Evolutionary conservation across 148 eudicot species (phyloP).

Genomic region (Vaccinium corymbosum): DNA sequence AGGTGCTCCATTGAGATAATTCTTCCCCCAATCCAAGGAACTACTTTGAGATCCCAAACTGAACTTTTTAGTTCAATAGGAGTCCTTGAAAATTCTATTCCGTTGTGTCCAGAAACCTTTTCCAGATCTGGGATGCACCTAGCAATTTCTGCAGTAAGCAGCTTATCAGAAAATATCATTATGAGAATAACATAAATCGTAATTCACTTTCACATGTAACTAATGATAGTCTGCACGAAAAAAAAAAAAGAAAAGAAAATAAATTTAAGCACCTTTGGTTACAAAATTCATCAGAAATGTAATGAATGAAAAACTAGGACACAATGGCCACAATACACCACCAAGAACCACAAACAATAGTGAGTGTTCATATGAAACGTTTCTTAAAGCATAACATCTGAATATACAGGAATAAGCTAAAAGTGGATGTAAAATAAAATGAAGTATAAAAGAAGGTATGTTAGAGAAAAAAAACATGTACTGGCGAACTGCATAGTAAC

Average conservation of each 20-base stretch:
- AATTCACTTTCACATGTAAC: not conserved
- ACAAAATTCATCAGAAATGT: not conserved
- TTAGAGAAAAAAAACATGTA: not conserved
- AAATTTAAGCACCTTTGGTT: not conserved
- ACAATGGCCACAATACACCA: not conserved
- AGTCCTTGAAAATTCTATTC: constrained; percentile 69
- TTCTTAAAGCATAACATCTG: not conserved
- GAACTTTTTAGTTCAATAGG: constrained; percentile 78
- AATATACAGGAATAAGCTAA: not conserved
- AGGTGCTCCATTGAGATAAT: constrained; percentile 91
- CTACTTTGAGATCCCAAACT: constrained; percentile 88
- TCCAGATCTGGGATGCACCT: constrained; percentile 71
- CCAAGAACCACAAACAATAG: no score
- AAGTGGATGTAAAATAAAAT: not conserved
- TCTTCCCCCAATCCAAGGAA: constrained; percentile 99
- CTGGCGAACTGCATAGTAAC: not conserved
- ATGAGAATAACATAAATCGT: not conserved
- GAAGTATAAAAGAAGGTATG: not conserved
- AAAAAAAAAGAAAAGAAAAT: not conserved
- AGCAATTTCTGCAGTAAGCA: constrained; percentile 60
- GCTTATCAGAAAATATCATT: constrained; percentile 9
- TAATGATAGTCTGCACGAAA: not conserved
- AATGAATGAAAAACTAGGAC: not conserved
- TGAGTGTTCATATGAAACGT: not conserved
- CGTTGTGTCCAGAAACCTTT: constrained; percentile 55